phyloP scores from a whole-genome alignment of 1,284 basidiomycete species.

The Ceratobasidium papillatum region DNA sequence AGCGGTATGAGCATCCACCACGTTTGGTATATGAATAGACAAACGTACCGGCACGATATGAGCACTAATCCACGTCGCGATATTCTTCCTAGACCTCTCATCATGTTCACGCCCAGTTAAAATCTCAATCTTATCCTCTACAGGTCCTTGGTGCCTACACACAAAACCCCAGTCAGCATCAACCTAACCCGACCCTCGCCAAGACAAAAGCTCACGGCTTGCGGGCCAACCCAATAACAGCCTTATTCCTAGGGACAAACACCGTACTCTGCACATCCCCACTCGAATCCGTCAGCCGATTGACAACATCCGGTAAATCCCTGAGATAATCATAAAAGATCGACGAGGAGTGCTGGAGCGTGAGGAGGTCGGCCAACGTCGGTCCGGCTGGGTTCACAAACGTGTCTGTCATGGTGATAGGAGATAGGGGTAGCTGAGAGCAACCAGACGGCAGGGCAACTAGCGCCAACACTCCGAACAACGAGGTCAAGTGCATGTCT shows the following conservation, averaged over 20 bases:
- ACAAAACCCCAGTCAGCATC: neutral
- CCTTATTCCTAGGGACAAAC: slow-evolving; percentile 44
- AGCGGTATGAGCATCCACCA: neutral
- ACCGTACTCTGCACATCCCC: slow-evolving; percentile 38
- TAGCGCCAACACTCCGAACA: neutral
- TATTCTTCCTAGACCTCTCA: slow-evolving; percentile 38
- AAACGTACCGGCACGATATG: slow-evolving; percentile 42
- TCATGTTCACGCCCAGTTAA: slow-evolving; percentile 29
- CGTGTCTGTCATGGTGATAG: slow-evolving; percentile 3
- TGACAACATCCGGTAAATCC: slow-evolving; percentile 39
- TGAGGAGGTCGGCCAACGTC: slow-evolving; percentile 42
- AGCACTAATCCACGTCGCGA: slow-evolving; percentile 42
- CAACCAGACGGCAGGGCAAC: neutral
- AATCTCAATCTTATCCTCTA: slow-evolving; percentile 7
- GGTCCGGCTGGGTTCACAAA: slow-evolving; percentile 28
- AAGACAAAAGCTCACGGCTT: slow-evolving; percentile 43
- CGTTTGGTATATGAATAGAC: neutral
- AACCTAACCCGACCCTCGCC: neutral
- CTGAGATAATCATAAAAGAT: slow-evolving; percentile 46
- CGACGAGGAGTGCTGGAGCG: slow-evolving; percentile 37
- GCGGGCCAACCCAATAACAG: slow-evolving; percentile 42
- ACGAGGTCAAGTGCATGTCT: slow-evolving; percentile 16
- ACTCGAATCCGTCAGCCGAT: slow-evolving; percentile 31
- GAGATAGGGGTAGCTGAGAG: slow-evolving; percentile 21
- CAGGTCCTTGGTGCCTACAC: slow-evolving; percentile 20